These are phyloP conservation scores for Tardiomyces depauwii DNA, from an alignment of 1,139 yeast species.

Conservation along the genomic window DNA sequence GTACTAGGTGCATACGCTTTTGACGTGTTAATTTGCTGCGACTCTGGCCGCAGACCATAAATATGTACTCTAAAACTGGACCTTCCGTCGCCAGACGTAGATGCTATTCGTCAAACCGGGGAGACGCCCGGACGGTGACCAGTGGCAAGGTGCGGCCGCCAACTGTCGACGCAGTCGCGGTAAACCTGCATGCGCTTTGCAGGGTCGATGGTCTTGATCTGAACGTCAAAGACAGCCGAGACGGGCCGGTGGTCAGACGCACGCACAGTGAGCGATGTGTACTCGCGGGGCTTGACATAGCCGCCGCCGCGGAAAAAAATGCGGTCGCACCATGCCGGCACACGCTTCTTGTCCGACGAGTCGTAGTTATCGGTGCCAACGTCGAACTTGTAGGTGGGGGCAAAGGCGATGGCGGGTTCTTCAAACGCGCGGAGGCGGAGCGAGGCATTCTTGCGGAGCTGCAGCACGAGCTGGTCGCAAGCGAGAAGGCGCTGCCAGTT, in stretches of 20 bases:
- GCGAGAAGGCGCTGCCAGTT: conserved; percentile 46
- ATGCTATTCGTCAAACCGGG: too few relatives aligned
- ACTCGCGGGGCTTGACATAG: conserved; percentile 15
- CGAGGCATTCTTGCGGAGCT: conserved; percentile 60
- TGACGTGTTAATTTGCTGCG: too few relatives aligned
- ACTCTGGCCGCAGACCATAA: too few relatives aligned
- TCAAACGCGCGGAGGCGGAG: conserved; percentile 52
- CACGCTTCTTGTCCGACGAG: conserved; percentile 80
- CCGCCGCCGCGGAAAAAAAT: conserved; percentile 48
- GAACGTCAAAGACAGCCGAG: conserved; percentile 58
- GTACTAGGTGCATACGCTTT: too few relatives aligned
- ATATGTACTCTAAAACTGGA: too few relatives aligned
- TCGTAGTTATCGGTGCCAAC: conserved; percentile 70
- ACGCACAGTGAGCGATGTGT: conserved; percentile 30
- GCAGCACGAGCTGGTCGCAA: conserved; percentile 66
- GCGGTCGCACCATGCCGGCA: conserved; percentile 97
- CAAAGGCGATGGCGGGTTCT: conserved; percentile 65
- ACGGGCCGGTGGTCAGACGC: conserved; percentile 92
- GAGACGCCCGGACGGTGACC: too few relatives aligned
- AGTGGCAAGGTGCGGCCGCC: conserved; percentile 11
- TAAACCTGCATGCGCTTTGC: conserved; percentile 38
- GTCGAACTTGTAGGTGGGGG: conserved; percentile 91
- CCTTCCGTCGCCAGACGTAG: too few relatives aligned
- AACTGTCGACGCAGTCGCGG: conserved; percentile 24
- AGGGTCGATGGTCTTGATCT: conserved; percentile 55